Conservation (phyloP, 2,329 filamentous ascomycete species). For the Metarhizium rileyi region DNA sequence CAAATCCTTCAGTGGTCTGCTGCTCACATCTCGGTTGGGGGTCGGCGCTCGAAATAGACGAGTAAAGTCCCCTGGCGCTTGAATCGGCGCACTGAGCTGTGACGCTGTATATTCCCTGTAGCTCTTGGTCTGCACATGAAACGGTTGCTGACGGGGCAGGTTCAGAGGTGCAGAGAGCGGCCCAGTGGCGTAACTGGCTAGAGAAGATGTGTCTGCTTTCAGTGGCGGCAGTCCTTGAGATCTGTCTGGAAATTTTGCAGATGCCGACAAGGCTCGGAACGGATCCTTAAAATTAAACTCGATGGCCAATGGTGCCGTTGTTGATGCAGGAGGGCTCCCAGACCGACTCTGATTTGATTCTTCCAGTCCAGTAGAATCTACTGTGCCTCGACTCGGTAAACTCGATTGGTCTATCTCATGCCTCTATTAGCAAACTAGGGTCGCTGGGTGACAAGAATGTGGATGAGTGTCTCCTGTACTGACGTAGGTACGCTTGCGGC, state of each 20-base stretch:
- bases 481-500: slow-evolving; percentile 42
- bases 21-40: neutral
- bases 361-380: slow-evolving; percentile 28
- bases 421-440: neutral
- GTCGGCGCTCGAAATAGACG: slow-evolving; percentile 28
- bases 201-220: neutral
- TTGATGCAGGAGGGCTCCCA: slow-evolving; percentile 40
- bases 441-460: neutral
- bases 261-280: slow-evolving; percentile 21
- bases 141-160: slow-evolving; percentile 25
- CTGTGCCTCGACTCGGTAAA: slow-evolving; percentile 28
- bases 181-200: slow-evolving; percentile 41
- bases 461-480: slow-evolving; percentile 13
- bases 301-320: slow-evolving; percentile 34
- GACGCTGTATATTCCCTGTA: slow-evolving; percentile 40
- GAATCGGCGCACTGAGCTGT: slow-evolving; percentile 46
- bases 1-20: neutral
- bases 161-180: slow-evolving; percentile 45
- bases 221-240: slow-evolving; percentile 32
- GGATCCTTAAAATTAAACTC: slow-evolving; percentile 23
- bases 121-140: slow-evolving; percentile 20
- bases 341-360: slow-evolving; percentile 35
- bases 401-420: neutral
- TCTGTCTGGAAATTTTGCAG: slow-evolving; percentile 25
- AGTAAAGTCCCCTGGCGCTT: slow-evolving; percentile 41